Conservation (phyloP, 1,284 basidiomycete genomes). For the Melampsora americana region DNA sequence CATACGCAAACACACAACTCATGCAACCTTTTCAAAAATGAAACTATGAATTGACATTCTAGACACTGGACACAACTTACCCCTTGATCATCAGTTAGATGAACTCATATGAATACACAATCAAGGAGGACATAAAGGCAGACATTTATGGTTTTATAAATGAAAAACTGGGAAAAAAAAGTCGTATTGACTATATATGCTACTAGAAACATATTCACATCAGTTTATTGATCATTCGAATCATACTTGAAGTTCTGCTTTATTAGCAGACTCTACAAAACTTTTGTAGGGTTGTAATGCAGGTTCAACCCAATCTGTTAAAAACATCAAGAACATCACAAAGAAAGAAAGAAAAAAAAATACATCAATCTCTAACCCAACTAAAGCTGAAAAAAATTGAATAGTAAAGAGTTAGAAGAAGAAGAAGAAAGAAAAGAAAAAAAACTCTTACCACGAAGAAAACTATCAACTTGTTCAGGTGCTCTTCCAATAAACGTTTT, state of each 20-base stretch:
- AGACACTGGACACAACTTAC: too few species aligned
- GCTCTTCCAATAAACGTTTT: slow-evolving; percentile 83
- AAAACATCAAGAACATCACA: slow-evolving; percentile 8
- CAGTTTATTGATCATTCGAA: background rate
- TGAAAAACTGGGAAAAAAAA: too few species aligned
- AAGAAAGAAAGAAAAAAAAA: too few species aligned
- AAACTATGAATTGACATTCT: too few species aligned
- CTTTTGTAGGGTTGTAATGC: slow-evolving; percentile 67
- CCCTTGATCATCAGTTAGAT: too few species aligned
- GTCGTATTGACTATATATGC: background rate
- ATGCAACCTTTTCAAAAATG: too few species aligned
- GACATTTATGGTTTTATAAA: too few species aligned
- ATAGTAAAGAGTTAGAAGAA: slow-evolving; percentile 49
- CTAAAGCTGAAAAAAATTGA: slow-evolving; percentile 45
- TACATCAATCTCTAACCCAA: slow-evolving; percentile 50
- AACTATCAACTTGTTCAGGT: slow-evolving; percentile 80
- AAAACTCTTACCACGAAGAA: slow-evolving; percentile 52
- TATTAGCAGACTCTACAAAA: slow-evolving; percentile 64
- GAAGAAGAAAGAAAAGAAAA: too few species aligned
- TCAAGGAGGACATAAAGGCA: background rate
- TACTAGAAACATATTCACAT: too few species aligned
- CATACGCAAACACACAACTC: too few species aligned
- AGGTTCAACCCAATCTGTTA: slow-evolving; percentile 84
- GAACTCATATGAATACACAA: too few species aligned
- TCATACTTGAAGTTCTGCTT: slow-evolving; percentile 61